Percentiles rank a stretch among this genome's conserved stretches.
These are phyloP conservation scores for Microsporum canis DNA, from an alignment of 2,329 filamentous ascomycete species.

Conservation along the genomic window DNA sequence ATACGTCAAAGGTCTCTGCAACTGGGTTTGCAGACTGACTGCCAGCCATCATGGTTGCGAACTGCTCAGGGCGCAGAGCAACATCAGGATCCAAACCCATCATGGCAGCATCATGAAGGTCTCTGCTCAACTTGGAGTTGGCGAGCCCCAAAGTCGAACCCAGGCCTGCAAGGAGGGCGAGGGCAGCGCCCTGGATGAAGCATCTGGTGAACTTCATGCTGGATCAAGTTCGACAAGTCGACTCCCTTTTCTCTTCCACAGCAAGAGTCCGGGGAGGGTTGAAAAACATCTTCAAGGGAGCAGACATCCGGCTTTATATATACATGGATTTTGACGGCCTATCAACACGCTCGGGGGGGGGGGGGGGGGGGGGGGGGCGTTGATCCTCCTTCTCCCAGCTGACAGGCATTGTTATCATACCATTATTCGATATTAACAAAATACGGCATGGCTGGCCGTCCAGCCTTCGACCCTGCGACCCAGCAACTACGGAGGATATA, in stretches of 20 bases:
- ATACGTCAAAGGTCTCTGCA: neutral
- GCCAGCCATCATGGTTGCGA: neutral
- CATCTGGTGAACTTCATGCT: constrained; percentile 10
- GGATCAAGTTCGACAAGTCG: neutral
- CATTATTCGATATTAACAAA: no score
- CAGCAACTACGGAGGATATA: neutral
- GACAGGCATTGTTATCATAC: neutral
- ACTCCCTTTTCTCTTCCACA: neutral
- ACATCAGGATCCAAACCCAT: neutral
- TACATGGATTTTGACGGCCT: neutral
- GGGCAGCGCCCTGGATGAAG: constrained; percentile 10
- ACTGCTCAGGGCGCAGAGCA: neutral
- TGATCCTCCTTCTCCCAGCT: neutral
- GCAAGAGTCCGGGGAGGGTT: no score
- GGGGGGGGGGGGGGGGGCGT: no score
- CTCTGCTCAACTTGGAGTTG: constrained; percentile 5
- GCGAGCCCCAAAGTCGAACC: constrained; percentile 5
- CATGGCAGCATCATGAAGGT: constrained; percentile 4
- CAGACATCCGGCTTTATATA: neutral
- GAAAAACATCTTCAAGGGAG: neutral
- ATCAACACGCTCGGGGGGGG: no score
- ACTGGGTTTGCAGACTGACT: neutral
- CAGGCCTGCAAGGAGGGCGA: constrained; percentile 8
- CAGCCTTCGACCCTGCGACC: neutral
- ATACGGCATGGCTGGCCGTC: neutral